A percentile compares a stretch with the other conserved stretches of the same genome.
phyloP scores from a whole-genome alignment of 2,329 filamentous ascomycete genomes.

The Colletotrichum melonis region DNA sequence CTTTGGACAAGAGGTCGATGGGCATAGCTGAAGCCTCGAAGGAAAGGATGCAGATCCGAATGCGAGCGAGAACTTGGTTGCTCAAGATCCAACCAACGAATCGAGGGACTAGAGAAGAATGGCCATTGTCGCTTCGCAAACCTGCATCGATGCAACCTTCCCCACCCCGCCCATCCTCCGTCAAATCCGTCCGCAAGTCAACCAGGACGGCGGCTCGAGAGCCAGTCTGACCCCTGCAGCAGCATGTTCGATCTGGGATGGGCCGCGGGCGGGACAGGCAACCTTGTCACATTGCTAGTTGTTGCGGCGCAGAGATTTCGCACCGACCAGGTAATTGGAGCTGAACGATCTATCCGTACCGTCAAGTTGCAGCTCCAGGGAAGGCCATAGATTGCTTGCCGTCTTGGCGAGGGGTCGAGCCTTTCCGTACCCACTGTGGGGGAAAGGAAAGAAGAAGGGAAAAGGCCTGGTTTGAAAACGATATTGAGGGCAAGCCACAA shows the following conservation, averaged over 20 bases:
- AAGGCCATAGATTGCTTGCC: neutral
- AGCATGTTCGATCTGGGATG: neutral
- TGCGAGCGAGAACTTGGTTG: neutral
- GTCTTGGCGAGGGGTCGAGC: neutral
- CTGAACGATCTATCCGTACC: neutral
- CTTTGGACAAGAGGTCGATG: neutral
- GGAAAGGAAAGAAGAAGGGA: neutral
- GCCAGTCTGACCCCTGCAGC: neutral
- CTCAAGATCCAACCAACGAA: conserved; percentile 29
- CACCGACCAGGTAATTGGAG: neutral
- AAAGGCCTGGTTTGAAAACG: neutral
- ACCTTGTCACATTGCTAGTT: neutral
- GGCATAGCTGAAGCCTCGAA: neutral
- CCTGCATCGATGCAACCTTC: conserved; percentile 40
- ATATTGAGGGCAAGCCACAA: neutral
- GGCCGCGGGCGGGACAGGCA: neutral
- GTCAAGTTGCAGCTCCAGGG: neutral
- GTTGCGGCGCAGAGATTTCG: neutral
- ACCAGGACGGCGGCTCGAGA: neutral
- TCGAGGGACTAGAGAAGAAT: conserved; percentile 39
- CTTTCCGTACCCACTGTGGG: neutral
- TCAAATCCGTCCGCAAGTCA: neutral
- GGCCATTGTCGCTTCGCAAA: neutral
- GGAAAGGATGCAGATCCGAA: neutral
- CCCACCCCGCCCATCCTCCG: conserved; percentile 36